phyloP scores from a whole-genome alignment of 176 grass and related monocot species.

The Coix lacrymajobi region DNA sequence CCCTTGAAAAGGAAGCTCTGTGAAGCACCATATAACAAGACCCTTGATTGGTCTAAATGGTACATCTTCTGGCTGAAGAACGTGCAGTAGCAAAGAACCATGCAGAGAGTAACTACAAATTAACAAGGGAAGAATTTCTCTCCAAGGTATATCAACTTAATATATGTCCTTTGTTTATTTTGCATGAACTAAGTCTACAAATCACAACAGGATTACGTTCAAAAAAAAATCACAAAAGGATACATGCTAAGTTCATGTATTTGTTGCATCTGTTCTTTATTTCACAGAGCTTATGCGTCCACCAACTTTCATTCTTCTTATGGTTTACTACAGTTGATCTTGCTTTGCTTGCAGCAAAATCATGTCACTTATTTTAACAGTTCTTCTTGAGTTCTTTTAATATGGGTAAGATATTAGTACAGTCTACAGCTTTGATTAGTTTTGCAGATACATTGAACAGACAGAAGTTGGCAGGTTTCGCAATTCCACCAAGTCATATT shows the following conservation, averaged over 20 bases:
- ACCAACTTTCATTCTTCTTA: background rate
- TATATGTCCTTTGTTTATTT: background rate
- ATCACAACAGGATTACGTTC: background rate
- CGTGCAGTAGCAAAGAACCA: slow-evolving; percentile 94
- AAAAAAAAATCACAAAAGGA: too few relatives aligned
- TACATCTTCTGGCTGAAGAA: slow-evolving; percentile 92
- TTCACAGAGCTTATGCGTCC: background rate
- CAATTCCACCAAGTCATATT: background rate
- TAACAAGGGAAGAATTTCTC: slow-evolving; percentile 76
- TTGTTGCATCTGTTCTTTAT: slow-evolving; percentile 31
- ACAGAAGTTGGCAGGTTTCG: background rate
- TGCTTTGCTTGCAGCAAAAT: background rate
- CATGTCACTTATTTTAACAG: background rate
- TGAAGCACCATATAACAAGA: slow-evolving; percentile 86
- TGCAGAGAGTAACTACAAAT: slow-evolving; percentile 90
- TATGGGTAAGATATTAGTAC: background rate
- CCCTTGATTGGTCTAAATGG: slow-evolving; percentile 98
- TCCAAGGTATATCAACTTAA: slow-evolving; percentile 62
- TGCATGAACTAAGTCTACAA: background rate
- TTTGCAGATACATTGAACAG: background rate
- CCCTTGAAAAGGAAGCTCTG: slow-evolving; percentile 75
- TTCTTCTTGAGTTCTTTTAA: background rate
- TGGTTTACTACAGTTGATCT: background rate
- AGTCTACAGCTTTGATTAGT: background rate
- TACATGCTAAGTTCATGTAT: background rate